A percentile compares a stretch with the other conserved stretches of the same genome.
These are phyloP conservation scores for Hsuehochloa calcarea DNA, from an alignment of 176 grass and related monocot genomes.

Conservation along the genomic window DNA sequence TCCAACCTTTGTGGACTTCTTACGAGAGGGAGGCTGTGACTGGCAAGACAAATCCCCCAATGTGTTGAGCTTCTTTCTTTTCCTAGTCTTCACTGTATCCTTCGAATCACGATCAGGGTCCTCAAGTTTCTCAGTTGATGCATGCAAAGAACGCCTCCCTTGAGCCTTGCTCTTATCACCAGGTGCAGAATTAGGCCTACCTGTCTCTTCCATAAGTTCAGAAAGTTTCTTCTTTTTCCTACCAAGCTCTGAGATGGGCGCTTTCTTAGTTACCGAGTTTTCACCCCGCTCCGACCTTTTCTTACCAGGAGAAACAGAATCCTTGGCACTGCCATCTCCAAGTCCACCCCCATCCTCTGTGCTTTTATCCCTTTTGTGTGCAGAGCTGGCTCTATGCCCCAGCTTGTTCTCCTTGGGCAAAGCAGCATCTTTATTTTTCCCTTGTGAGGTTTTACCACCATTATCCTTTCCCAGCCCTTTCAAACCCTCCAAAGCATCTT, in stretches of 20 bases:
- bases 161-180: conserved; percentile 41
- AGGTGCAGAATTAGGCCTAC: conserved; percentile 3
- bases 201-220: conserved; percentile 49
- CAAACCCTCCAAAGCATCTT: conserved; percentile 28
- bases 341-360: conserved; percentile 23
- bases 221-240: conserved; percentile 56
- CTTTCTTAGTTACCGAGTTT: conserved; percentile 1
- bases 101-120: neutral
- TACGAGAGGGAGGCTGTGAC: conserved; percentile 21
- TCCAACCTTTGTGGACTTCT: conserved; percentile 46
- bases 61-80: conserved; percentile 64
- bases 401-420: conserved; percentile 27
- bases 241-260: conserved; percentile 37
- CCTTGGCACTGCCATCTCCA: conserved; percentile 6
- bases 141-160: conserved; percentile 12
- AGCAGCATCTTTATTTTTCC: neutral
- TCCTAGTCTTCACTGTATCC: conserved; percentile 30
- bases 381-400: neutral
- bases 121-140: neutral
- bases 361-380: conserved; percentile 28
- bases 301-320: conserved; percentile 27
- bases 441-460: conserved; percentile 15
- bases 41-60: conserved; percentile 56
- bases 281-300: conserved; percentile 9
- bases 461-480: conserved; percentile 18